Percentiles rank a stretch among this genome's conserved stretches.
Evolutionary conservation across 495 filamentous ascomycete genomes (phyloP).

Genomic region (Astrothelium subdiscretum): DNA sequence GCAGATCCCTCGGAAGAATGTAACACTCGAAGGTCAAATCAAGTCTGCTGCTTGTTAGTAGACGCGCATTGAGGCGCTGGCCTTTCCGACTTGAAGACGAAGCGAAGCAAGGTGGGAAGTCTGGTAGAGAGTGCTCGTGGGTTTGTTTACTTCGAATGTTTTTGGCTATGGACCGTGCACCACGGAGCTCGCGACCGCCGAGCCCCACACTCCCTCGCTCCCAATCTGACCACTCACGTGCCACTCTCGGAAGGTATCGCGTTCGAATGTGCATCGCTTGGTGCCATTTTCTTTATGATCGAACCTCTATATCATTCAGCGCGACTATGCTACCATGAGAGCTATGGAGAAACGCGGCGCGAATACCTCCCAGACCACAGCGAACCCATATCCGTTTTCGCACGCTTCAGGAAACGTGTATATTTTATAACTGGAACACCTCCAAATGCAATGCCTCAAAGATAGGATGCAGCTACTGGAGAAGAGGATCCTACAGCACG

Average conservation of each 20-base stretch:
- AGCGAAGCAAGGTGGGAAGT: neutral
- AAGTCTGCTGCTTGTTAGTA: neutral
- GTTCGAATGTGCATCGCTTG: no score
- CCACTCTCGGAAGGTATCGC: no score
- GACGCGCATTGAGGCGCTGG: neutral
- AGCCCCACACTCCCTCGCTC: neutral
- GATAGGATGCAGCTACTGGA: conserved; percentile 17
- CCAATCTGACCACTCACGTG: neutral
- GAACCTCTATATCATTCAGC: no score
- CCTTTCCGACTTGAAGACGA: neutral
- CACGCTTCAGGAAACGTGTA: no score
- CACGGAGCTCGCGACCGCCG: neutral
- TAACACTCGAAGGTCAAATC: neutral
- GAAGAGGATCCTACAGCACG: conserved; percentile 13
- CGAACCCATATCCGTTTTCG: no score
- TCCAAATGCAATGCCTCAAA: neutral
- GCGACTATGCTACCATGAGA: no score
- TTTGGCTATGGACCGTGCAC: neutral
- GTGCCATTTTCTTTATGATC: no score
- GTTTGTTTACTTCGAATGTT: neutral
- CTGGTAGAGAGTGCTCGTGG: neutral
- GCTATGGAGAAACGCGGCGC: no score
- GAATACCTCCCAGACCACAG: no score
- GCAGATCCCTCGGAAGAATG: neutral
- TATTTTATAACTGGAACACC: neutral